Evolutionary conservation across 2,329 filamentous ascomycete genomes (phyloP), one percentile per base, ranked within the genome.

Genomic region (Cordyceps javanica): DNA sequence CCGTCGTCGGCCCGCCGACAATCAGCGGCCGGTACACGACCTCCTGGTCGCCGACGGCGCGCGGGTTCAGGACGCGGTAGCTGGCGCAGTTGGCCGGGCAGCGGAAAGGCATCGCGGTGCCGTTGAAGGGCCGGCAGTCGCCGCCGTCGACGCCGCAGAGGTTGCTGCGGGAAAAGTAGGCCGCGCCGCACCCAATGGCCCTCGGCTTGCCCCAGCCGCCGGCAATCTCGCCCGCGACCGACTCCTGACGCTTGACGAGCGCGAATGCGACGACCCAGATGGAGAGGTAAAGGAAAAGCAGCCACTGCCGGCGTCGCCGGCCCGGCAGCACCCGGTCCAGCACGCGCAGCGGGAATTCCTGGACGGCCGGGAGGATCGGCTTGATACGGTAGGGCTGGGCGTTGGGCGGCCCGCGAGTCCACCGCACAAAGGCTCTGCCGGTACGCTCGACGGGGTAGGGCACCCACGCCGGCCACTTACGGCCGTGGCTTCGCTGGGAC

Each of bases 101-200:
- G 56, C 86, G 79, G 67, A 94, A 94, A 0, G 88, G 78, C 64
- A 91, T 85, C 0, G 83, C 83, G 57, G 76, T 82, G 62, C 85
- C 86, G 59, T 80, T 81, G 66, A 94, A 94, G 0, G 90, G 90
- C 9, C 89, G 82, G 66, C 90, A 94, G 53, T 83, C 76, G 60
- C 85, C 83, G 7, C 90, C 90, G 63, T 93, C 85, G 14, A 93
- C 66, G 0, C 89, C 89, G 68, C 90, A 94, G 13, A 74, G 75
- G 66, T 91, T 92, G 34, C 84, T 86, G 38, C 83, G 69, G 9
- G 75, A 79, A 88, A 89, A 94, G 67, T 89, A 90, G 14, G 85
- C 81, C 55, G 81, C 78, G 13, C 81, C 82, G 69, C 90, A 94
- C 30, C 82, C 76, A 44, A 93, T 82, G 55, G 80, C 77, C 56